phyloP scores from a whole-genome alignment of 805 yeast genomes.

The Yamadazyma insecticola region DNA sequence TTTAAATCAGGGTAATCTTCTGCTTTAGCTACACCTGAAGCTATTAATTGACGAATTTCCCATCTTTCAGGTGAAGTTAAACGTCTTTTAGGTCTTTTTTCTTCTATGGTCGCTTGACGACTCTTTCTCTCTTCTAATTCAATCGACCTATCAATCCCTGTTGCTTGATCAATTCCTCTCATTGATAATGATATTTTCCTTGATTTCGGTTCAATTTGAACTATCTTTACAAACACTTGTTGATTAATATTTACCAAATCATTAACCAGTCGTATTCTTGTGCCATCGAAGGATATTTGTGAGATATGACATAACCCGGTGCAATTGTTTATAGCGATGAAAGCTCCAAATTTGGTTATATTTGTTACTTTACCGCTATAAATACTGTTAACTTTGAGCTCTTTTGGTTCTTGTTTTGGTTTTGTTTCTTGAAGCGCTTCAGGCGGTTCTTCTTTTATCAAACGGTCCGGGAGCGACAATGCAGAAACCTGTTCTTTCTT shows the following conservation, averaged over 20 bases:
- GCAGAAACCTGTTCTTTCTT: neutral
- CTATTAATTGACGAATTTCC: constrained; percentile 81
- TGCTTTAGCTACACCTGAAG: constrained; percentile 68
- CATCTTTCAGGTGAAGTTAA: constrained; percentile 84
- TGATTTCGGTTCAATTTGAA: constrained; percentile 23
- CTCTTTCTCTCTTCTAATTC: constrained; percentile 13
- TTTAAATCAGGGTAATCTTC: constrained; percentile 63
- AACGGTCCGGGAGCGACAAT: neutral
- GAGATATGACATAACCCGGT: constrained; percentile 78
- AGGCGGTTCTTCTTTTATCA: neutral
- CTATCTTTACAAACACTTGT: constrained; percentile 60
- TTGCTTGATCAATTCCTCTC: constrained; percentile 66
- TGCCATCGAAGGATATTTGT: constrained; percentile 45
- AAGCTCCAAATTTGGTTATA: constrained; percentile 72
- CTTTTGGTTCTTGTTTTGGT: neutral
- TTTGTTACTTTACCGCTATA: constrained; percentile 60
- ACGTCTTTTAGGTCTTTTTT: constrained; percentile 28
- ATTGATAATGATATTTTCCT: constrained; percentile 54
- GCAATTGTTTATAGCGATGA: constrained; percentile 46
- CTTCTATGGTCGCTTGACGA: constrained; percentile 6
- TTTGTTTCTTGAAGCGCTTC: too few relatives aligned
- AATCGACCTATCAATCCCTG: constrained; percentile 44
- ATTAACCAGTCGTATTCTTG: constrained; percentile 51
- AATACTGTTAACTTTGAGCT: constrained; percentile 40
- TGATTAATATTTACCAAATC: constrained; percentile 57